Base-by-base conservation (phyloP, 202 grass and related monocot species). In the Panicum virgatum region DNA sequence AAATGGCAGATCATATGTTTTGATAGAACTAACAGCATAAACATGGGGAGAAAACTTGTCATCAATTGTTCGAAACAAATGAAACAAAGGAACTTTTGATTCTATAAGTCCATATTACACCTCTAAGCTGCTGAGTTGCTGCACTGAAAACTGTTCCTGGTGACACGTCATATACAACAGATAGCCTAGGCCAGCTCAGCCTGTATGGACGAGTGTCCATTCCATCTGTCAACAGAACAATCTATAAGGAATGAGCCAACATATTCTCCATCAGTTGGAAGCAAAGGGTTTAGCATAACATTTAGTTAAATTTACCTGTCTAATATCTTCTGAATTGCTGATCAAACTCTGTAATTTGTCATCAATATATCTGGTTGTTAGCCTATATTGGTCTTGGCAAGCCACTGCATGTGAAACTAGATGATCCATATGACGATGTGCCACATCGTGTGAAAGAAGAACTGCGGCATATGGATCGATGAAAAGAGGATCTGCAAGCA, bases 151-250 rank as follows among this genome's bases (percentile, higher is more conserved):
- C 77, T 71, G 65, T 83, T 80, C 82, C 76, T 62, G 95, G 90
- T 86, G 95, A 98, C 48, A 98, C 78, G 72, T 98, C 84, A 12
- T 94, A 93, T 70, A 98, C 62, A 65, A 93, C 60, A 82, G 88
- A 93, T 43, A 89, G 82, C 62, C 65, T 86, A 25, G 96, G 92
- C 96, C 95, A 98, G 60, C 43, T 93, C 69, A 98, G 66, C 88
- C 96, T 98, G 82, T 94, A 95, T 5, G 96, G 90, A 60, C 96
- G 88, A 79, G 92, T 98, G 85, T 98, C 92, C 92, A 95, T 98
- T 71, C 96, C 96, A 93, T 98, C 90, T 93, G 96, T 91, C 79
- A 98, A 86, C 78, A 98, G 80, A 89, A 98, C 92, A 86, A 95
- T 93, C 96, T 98, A 91, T 85, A 90, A 73, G 82, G 84, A 80